Conservation (phyloP, 2,329 filamentous ascomycete species). For the Fusarium sp. region DNA sequence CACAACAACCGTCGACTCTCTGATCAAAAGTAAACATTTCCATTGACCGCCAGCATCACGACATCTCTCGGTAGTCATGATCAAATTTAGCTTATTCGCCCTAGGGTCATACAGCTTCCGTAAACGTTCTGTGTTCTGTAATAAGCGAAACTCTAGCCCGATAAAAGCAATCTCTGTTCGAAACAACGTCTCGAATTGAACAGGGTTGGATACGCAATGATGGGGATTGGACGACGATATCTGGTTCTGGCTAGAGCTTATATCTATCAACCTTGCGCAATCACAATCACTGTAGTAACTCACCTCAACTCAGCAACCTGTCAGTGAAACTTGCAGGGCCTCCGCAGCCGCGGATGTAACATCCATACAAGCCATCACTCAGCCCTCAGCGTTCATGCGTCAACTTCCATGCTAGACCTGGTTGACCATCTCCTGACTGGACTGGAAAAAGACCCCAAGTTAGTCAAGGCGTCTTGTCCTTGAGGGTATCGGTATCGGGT, state of each 20-base stretch:
- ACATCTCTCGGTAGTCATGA: constrained; percentile 1
- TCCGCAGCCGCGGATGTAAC: constrained; percentile 20
- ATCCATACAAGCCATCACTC: constrained; percentile 6
- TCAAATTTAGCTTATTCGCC: constrained; percentile 9
- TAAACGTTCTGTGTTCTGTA: constrained; percentile 1
- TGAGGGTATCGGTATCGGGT: background rate
- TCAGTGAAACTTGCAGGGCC: constrained; percentile 21
- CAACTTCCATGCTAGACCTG: constrained; percentile 5
- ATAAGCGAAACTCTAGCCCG: constrained; percentile 8
- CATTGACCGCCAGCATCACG: background rate
- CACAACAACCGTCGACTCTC: background rate
- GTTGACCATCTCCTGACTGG: background rate
- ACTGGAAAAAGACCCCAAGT: background rate
- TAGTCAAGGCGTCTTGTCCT: background rate
- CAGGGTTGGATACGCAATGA: constrained; percentile 11
- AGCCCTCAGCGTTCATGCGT: constrained; percentile 11
- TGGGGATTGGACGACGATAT: constrained; percentile 1
- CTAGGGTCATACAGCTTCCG: constrained; percentile 13
- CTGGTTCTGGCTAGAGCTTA: constrained; percentile 3
- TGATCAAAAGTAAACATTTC: constrained; percentile 3
- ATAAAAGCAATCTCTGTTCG: constrained; percentile 15
- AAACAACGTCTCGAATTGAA: constrained; percentile 11
- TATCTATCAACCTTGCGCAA: background rate
- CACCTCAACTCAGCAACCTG: constrained; percentile 25
- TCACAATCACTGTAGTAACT: constrained; percentile 24